A percentile compares a stretch with the other conserved stretches of the same genome.
Conservation (phyloP, 208 protist genomes). For the Trypanosoma boissoni region DNA sequence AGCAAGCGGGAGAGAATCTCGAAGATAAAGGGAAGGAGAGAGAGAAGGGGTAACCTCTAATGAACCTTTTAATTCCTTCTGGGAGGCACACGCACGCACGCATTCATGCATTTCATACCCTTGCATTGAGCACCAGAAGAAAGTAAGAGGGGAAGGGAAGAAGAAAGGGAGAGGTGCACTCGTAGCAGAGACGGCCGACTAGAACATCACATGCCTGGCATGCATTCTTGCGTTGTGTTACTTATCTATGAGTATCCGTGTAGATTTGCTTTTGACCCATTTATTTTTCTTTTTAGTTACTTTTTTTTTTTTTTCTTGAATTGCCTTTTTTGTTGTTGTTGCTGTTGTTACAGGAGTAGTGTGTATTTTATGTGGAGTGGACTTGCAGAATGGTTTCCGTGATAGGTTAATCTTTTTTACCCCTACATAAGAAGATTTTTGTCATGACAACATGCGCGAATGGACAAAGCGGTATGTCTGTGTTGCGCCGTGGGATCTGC, state of each 20-base stretch:
- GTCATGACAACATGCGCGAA: too few relatives aligned
- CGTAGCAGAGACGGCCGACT: not conserved
- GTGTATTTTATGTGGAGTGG: not conserved
- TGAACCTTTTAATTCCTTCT: too few relatives aligned
- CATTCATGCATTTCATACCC: too few relatives aligned
- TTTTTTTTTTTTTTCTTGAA: not conserved
- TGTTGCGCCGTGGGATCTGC: too few relatives aligned
- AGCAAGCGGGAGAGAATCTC: not conserved
- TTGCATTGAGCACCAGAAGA: constrained; percentile 1
- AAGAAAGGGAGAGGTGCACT: not conserved
- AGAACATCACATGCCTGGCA: not conserved
- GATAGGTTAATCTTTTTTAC: too few relatives aligned
- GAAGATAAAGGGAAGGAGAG: not conserved
- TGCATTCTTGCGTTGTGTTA: not conserved
- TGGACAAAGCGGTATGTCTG: too few relatives aligned
- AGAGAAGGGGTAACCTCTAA: too few relatives aligned
- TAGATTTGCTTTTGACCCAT: not conserved
- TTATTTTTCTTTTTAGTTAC: constrained; percentile 5
- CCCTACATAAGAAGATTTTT: too few relatives aligned
- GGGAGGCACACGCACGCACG: too few relatives aligned
- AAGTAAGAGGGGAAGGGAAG: not conserved
- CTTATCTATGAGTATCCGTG: not conserved
- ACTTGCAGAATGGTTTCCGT: too few relatives aligned
- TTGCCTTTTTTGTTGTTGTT: not conserved
- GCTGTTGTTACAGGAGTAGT: not conserved